Evolutionary conservation across 306 rosid species (phyloP), one percentile per base, ranked within the genome.

Genomic region (Astragalus membranaceus): DNA sequence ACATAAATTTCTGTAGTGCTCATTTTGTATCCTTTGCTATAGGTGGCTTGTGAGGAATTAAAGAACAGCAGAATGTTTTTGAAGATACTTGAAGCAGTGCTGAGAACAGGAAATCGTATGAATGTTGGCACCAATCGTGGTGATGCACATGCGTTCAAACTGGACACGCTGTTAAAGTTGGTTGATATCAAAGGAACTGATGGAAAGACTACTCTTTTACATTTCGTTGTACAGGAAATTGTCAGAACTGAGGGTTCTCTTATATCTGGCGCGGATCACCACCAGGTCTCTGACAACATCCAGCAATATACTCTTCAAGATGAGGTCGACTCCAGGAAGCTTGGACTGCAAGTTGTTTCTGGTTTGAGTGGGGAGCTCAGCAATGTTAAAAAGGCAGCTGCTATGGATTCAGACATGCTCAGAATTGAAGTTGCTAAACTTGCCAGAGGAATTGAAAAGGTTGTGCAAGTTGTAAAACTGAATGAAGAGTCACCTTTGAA

Each of bases 71-170:
- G 84, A 76, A 85, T 93, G 94, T 90, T 93, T 80, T 47, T 82
- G 74, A 93, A 93, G 81, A 91, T 90, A 77, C 96, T 93, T 13
- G 97, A 93, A 78, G 97, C 96, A 3, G 96, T 90, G 51, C 90
- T 93, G 48, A 93, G 82, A 78, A 88, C 98, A 8, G 98, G 98
- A 78, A 93, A 93, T 64, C 87, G 97, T 5, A 88, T 92, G 98
- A 92, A 92, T 62, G 84, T 89, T 59, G 98, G 98, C 74, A 93
- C 98, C 48, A 85, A 87, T 33, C 94, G 96, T 1, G 98, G 98
- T 7, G 97, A 90, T 68, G 97, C 98, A 7, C 97, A 84, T 8
- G 98, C 97, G 13, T 90, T 90, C 78, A 90, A 90, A 81, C 94
- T 93, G 29, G 98, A 93, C 76, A 87, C 97, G 6, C 98, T 93